Percentiles rank a stretch among this genome's conserved stretches.
These are phyloP conservation scores for Begonia loranthoides DNA, from an alignment of 306 rosid species.

Conservation along the genomic window DNA sequence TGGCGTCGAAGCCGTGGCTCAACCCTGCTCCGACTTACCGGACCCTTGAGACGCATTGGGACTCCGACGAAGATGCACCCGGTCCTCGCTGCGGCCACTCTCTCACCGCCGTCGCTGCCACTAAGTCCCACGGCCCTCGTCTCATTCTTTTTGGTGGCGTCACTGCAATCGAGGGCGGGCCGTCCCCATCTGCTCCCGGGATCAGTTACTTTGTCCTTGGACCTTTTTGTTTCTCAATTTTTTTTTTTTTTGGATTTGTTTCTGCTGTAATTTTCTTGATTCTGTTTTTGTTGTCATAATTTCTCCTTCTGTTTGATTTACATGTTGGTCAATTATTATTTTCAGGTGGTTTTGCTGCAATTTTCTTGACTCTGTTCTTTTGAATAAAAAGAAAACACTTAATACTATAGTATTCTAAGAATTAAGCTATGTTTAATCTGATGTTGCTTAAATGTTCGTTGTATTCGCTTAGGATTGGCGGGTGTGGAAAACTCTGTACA, in stretches of 20 bases:
- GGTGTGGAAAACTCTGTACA: slow-evolving; percentile 94
- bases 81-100: slow-evolving; percentile 94
- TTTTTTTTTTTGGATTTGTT: not conserved
- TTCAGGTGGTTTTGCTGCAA: not conserved
- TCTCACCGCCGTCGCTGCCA: slow-evolving; percentile 82
- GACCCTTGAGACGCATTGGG: slow-evolving; percentile 56
- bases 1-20: slow-evolving; percentile 93
- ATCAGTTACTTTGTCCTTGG: slow-evolving; percentile 31
- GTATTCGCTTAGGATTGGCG: slow-evolving; percentile 51
- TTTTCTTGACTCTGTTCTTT: not conserved
- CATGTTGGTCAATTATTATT: not conserved
- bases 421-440: too few relatives aligned
- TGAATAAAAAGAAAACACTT: too few relatives aligned
- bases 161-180: slow-evolving; percentile 97
- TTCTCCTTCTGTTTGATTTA: not conserved
- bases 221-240: not conserved
- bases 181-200: slow-evolving; percentile 72
- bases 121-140: slow-evolving; percentile 71
- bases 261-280: not conserved
- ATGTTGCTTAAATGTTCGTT: slow-evolving; percentile 3
- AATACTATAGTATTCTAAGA: too few relatives aligned
- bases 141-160: slow-evolving; percentile 92
- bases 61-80: slow-evolving; percentile 77
- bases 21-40: slow-evolving; percentile 82
- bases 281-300: not conserved